Evolutionary conservation across 2,329 filamentous ascomycete genomes (phyloP).

Genomic region (Periconia sp.): DNA sequence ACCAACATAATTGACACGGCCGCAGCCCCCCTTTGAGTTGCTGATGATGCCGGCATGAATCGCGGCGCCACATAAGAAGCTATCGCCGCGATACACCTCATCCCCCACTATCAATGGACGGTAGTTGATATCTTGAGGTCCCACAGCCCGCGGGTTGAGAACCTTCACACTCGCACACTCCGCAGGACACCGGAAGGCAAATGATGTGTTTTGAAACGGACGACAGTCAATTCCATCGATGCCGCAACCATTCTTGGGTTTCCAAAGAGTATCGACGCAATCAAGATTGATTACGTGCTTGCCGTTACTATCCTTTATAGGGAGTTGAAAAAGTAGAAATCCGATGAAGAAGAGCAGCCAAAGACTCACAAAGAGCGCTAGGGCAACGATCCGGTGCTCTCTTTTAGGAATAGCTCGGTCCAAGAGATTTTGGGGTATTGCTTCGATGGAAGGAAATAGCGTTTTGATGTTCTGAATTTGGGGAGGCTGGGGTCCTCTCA

Average conservation of each 20-base stretch:
- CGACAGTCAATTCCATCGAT: slow-evolving; percentile 75
- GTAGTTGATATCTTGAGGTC: slow-evolving; percentile 67
- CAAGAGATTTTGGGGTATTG: slow-evolving; percentile 66
- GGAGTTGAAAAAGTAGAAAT: slow-evolving; percentile 67
- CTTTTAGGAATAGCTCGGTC: slow-evolving; percentile 63
- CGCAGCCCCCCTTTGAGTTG: slow-evolving; percentile 76
- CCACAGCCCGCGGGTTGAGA: slow-evolving; percentile 75
- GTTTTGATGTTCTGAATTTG: slow-evolving; percentile 52
- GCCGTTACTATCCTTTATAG: slow-evolving; percentile 63
- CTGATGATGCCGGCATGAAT: slow-evolving; percentile 80
- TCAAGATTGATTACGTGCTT: slow-evolving; percentile 71
- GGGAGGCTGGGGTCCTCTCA: slow-evolving; percentile 52
- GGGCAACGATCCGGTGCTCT: slow-evolving; percentile 61
- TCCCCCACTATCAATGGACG: slow-evolving; percentile 61
- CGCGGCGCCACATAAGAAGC: slow-evolving; percentile 84
- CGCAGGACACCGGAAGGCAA: slow-evolving; percentile 76
- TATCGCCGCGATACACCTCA: slow-evolving; percentile 84
- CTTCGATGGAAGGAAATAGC: slow-evolving; percentile 69
- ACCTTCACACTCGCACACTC: slow-evolving; percentile 70
- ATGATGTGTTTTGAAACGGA: slow-evolving; percentile 72
- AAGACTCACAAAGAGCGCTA: slow-evolving; percentile 62
- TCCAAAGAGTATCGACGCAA: slow-evolving; percentile 75
- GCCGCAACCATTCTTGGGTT: slow-evolving; percentile 72
- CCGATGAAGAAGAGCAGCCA: slow-evolving; percentile 73
- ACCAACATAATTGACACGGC: slow-evolving; percentile 76